Conservation (phyloP, 2,329 filamentous ascomycete genomes). For the Didymella sp. region DNA sequence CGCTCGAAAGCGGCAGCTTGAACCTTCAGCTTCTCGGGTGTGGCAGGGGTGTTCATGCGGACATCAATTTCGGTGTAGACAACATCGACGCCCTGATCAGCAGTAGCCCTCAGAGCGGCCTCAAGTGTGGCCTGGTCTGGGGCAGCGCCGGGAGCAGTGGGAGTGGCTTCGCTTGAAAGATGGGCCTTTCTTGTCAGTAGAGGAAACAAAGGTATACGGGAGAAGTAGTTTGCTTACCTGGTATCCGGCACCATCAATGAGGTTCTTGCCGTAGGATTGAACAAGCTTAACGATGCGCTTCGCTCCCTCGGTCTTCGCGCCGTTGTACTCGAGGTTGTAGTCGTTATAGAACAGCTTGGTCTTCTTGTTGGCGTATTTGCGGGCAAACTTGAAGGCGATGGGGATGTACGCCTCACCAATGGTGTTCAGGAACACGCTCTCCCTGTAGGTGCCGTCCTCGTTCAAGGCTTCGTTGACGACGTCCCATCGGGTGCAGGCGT, state of each 20-base stretch:
- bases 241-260: constrained; percentile 69
- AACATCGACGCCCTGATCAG: constrained; percentile 62
- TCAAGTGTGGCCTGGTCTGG: constrained; percentile 56
- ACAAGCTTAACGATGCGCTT: constrained; percentile 50
- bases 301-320: constrained; percentile 52
- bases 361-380: constrained; percentile 48
- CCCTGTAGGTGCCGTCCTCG: constrained; percentile 56
- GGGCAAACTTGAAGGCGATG: constrained; percentile 54
- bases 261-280: constrained; percentile 50
- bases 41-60: constrained; percentile 58
- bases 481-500: constrained; percentile 51
- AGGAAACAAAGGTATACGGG: no score
- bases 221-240: no score
- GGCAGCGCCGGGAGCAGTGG: constrained; percentile 49
- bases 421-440: constrained; percentile 51
- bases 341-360: constrained; percentile 65
- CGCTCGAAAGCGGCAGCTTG: constrained; percentile 59
- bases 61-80: constrained; percentile 70
- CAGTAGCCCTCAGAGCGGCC: constrained; percentile 60
- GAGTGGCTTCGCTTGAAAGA: constrained; percentile 60
- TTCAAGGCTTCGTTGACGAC: constrained; percentile 54
- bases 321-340: constrained; percentile 68
- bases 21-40: constrained; percentile 50
- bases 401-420: constrained; percentile 56
- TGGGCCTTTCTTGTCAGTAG: no score